phyloP scores from a whole-genome alignment of 2,329 filamentous ascomycete species.

The Mollisiaceae sp. region DNA sequence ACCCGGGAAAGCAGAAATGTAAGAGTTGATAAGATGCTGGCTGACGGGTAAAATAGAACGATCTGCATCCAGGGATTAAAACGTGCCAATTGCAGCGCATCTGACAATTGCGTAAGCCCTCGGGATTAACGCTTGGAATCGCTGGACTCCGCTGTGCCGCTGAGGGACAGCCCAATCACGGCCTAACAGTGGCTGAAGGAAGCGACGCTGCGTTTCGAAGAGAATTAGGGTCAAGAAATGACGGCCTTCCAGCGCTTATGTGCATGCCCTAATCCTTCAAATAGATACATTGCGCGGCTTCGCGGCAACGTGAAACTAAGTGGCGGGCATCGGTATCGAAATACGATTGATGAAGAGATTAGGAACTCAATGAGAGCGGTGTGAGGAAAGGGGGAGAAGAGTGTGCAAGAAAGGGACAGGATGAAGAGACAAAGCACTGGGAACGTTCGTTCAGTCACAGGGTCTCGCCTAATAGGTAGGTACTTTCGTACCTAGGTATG shows the following conservation, averaged over 20 bases:
- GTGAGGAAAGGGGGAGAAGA: too few species aligned
- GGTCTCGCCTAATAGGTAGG: too few species aligned
- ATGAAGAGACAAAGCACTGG: too few species aligned
- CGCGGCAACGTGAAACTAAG: neutral
- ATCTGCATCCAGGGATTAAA: neutral
- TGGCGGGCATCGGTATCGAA: too few species aligned
- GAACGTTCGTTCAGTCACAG: too few species aligned
- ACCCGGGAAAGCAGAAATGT: neutral
- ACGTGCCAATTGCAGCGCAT: constrained; percentile 2
- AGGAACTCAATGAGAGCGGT: too few species aligned
- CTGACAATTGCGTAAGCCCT: neutral
- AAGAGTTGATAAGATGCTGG: neutral
- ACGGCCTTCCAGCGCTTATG: constrained; percentile 1
- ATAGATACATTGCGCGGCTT: neutral
- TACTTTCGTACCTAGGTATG: too few species aligned
- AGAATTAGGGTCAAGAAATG: neutral
- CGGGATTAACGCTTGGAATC: neutral
- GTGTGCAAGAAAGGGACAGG: too few species aligned
- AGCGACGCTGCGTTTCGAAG: neutral
- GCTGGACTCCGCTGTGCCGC: neutral
- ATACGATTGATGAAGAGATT: too few species aligned
- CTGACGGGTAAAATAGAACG: constrained; percentile 8
- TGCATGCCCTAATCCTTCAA: neutral
- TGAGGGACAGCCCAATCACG: neutral
- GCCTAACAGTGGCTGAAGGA: neutral